These are phyloP conservation scores for Abrus pulchellus DNA, from an alignment of 306 rosid species.

Conservation along the genomic window DNA sequence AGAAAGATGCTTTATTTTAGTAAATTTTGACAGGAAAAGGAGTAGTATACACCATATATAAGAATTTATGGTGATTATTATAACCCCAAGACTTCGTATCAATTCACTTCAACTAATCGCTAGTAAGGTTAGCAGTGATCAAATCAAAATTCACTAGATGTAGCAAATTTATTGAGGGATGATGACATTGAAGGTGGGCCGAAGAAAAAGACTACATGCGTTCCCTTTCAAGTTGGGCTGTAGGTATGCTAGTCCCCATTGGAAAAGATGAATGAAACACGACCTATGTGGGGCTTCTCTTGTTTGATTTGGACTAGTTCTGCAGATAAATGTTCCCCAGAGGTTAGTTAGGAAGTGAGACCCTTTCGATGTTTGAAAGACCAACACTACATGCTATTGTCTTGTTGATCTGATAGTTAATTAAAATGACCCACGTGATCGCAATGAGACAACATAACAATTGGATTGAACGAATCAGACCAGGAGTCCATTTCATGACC, in stretches of 20 bases:
- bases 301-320: conserved; percentile 32
- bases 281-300: conserved; percentile 27
- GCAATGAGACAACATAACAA: conserved; percentile 5
- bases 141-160: background rate
- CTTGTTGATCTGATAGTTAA: background rate
- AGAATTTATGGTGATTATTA: background rate
- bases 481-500: background rate
- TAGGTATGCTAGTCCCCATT: conserved; percentile 2
- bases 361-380: conserved; percentile 14
- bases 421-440: conserved; percentile 37
- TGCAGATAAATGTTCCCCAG: background rate
- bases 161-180: background rate
- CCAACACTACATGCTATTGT: conserved; percentile 37
- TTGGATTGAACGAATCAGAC: background rate
- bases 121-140: background rate
- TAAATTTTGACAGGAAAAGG: background rate
- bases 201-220: background rate
- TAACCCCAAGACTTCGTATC: background rate
- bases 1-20: background rate
- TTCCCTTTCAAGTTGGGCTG: conserved; percentile 27
- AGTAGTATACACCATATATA: background rate
- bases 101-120: background rate
- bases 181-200: conserved; percentile 22
- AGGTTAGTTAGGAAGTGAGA: conserved; percentile 27
- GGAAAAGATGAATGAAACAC: conserved; percentile 2